Evolutionary conservation across 2,329 filamentous ascomycete species (phyloP).

Genomic region (Trichoderma citrinoviride): DNA sequence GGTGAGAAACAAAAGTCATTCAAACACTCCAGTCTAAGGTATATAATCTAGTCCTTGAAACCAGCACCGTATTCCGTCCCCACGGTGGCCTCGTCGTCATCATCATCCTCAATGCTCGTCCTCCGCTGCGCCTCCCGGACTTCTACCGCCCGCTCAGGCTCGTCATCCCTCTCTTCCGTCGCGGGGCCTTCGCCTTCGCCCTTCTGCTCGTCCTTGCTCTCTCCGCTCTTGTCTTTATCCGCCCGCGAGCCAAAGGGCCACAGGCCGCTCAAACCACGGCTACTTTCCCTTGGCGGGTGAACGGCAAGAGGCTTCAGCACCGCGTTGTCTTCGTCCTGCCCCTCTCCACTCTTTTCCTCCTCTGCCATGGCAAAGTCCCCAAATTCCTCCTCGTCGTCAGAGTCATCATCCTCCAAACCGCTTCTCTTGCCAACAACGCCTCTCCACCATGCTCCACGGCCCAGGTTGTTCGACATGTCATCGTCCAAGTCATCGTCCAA

Average conservation of each 20-base stretch:
- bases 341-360: constrained; percentile 34
- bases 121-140: constrained; percentile 53
- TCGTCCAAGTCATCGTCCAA: constrained; percentile 54
- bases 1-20: neutral
- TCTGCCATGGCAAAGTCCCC: constrained; percentile 68
- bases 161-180: constrained; percentile 35
- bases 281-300: constrained; percentile 46
- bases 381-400: constrained; percentile 55
- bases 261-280: constrained; percentile 49
- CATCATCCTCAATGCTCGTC: constrained; percentile 59
- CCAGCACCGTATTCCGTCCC: constrained; percentile 32
- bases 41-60: constrained; percentile 18
- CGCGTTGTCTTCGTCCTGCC: constrained; percentile 42
- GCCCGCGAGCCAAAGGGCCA: constrained; percentile 55
- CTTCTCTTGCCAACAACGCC: constrained; percentile 39
- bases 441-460: constrained; percentile 51
- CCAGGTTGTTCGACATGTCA: constrained; percentile 37
- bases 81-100: constrained; percentile 54
- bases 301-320: constrained; percentile 55
- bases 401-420: constrained; percentile 46
- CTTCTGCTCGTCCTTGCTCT: constrained; percentile 27
- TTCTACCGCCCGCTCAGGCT: constrained; percentile 42
- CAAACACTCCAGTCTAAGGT: constrained; percentile 2
- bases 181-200: neutral
- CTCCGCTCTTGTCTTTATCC: constrained; percentile 33